phyloP scores from a whole-genome alignment of 2,329 filamentous ascomycete species.

The Herpotrichia juniperi region DNA sequence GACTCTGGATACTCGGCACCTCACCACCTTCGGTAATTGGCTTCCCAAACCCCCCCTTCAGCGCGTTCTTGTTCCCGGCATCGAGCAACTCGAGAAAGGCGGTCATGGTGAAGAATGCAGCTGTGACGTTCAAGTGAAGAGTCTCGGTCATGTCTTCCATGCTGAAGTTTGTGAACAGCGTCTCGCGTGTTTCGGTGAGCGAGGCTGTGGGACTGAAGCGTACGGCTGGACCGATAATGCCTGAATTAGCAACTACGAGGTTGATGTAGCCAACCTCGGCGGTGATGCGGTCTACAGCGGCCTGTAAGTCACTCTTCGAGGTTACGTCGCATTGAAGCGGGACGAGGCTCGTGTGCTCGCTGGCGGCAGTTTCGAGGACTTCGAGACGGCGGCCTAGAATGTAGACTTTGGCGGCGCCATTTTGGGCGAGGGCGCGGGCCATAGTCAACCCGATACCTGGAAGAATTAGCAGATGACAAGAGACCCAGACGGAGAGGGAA shows the following conservation, averaged over 20 bases:
- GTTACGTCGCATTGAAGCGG: conserved; percentile 21
- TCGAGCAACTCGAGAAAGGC: conserved; percentile 48
- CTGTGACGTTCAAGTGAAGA: conserved; percentile 47
- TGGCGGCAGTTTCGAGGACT: conserved; percentile 15
- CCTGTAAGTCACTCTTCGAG: conserved; percentile 14
- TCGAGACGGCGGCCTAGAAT: conserved; percentile 29
- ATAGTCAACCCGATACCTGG: conserved; percentile 32
- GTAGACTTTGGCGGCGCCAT: conserved; percentile 26
- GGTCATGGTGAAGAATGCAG: conserved; percentile 46
- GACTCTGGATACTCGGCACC: conserved; percentile 13
- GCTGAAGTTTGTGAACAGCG: conserved; percentile 28
- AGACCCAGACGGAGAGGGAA: background rate
- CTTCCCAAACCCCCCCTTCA: background rate
- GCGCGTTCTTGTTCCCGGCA: conserved; percentile 35
- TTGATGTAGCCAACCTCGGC: conserved; percentile 18
- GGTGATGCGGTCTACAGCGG: conserved; percentile 11
- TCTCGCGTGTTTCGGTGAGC: conserved; percentile 10
- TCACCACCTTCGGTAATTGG: background rate
- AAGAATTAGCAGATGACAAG: background rate
- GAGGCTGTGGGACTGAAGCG: conserved; percentile 15
- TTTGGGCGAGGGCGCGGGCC: conserved; percentile 22
- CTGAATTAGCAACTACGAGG: conserved; percentile 19
- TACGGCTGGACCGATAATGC: conserved; percentile 13
- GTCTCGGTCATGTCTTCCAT: conserved; percentile 44
- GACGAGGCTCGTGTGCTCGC: conserved; percentile 2